Evolutionary conservation across 257 asterid genomes (phyloP), one percentile per base, ranked within the genome.

Genomic region (Ophiorrhiza pumila): DNA sequence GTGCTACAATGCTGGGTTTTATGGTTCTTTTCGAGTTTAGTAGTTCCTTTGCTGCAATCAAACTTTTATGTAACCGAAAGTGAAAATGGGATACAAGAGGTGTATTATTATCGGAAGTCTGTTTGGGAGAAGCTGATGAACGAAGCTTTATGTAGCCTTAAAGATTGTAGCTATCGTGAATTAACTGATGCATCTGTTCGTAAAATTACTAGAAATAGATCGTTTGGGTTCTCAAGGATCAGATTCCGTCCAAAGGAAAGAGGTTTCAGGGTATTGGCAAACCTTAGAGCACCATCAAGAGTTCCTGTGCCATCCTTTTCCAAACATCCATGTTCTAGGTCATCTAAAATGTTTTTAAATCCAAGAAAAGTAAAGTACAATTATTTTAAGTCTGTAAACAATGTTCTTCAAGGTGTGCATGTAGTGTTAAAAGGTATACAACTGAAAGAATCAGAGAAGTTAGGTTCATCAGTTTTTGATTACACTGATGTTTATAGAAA

Each of bases 391-490:
- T 80, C 99, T 57, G 97, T 90, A 39, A 94, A 94, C 79, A 82
- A 74, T 63, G 88, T 82, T 70, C 93, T 94, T 57, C 86, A 73
- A 11, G 95, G 83, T 80, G 78, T 82, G 61, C 97, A 94, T 63
- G 85, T 77, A 63, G 90, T 91, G 69, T 79, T 94, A 52, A 90
- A 85, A 78, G 90, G 89, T 59, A 71, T 85, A 75, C 77, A 78
- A 66, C 64, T 65, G 77, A 84, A 76, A 52, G 87, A 84, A 75
- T 88, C 91, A 27, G 90, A 81, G 78, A 88, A 83, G 82, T 82
- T 87, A 75, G 97, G 97, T 58, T 91, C 97, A 31, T 94, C 99
- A 6, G 97, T 90, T 66, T 94, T 94, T 76, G 88, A 84, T 77
- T 94, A 94, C 84, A 88, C 90, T 72, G 96, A 86, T 74, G 85